phyloP scores from a whole-genome alignment of 2,329 filamentous ascomycete genomes.

The Fusarium transvaalense region DNA sequence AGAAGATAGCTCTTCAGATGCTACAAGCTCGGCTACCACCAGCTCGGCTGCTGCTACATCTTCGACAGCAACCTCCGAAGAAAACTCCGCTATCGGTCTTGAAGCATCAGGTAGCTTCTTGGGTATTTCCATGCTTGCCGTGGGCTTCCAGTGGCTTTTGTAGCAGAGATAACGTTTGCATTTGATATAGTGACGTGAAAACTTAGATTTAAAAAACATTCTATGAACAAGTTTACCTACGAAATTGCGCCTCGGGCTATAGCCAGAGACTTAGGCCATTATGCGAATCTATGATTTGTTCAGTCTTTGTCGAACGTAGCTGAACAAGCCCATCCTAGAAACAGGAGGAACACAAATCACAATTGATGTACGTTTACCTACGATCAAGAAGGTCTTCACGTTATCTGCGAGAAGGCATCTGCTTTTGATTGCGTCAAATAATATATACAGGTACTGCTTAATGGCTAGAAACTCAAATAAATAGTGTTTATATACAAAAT shows the following conservation, averaged over 20 bases:
- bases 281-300: too few relatives aligned
- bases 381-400: too few relatives aligned
- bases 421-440: too few relatives aligned
- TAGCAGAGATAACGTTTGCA: not conserved
- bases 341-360: too few relatives aligned
- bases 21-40: slow-evolving; percentile 1
- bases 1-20: not conserved
- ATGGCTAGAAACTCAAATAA: not conserved
- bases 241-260: too few relatives aligned
- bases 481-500: slow-evolving; percentile 9
- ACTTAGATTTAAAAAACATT: not conserved
- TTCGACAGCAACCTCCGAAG: not conserved
- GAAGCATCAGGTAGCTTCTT: not conserved
- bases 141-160: not conserved
- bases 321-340: too few relatives aligned
- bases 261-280: too few relatives aligned
- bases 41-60: not conserved
- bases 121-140: not conserved
- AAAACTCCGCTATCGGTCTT: not conserved
- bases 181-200: not conserved
- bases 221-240: not conserved
- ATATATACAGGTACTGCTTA: slow-evolving; percentile 1
- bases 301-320: too few relatives aligned
- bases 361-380: too few relatives aligned
- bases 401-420: too few relatives aligned